These are phyloP conservation scores for Xerocomellus chrysenteron DNA, from an alignment of 768 basidiomycete species.

Conservation along the genomic window DNA sequence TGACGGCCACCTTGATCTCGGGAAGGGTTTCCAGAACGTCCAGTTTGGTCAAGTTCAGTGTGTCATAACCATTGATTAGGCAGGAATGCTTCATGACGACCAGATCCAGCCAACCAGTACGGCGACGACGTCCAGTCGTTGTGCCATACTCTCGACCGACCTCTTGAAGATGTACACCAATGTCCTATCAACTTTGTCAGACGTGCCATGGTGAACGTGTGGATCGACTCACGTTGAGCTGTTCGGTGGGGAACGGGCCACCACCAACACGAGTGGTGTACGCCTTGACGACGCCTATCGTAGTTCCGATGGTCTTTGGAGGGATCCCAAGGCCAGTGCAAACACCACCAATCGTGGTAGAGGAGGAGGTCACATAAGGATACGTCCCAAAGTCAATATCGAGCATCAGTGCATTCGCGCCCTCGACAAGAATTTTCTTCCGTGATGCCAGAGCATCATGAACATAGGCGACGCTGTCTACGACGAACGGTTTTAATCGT, in stretches of 20 bases:
- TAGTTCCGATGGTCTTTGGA: slow-evolving; percentile 79
- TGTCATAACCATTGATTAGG: slow-evolving; percentile 94
- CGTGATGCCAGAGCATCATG: slow-evolving; percentile 73
- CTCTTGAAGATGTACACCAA: slow-evolving; percentile 88
- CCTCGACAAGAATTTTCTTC: slow-evolving; percentile 90
- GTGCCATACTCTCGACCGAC: slow-evolving; percentile 90
- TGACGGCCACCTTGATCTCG: slow-evolving; percentile 86
- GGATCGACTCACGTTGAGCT: slow-evolving; percentile 66
- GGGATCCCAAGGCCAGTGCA: slow-evolving; percentile 98
- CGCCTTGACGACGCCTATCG: slow-evolving; percentile 94
- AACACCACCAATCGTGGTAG: slow-evolving; percentile 92
- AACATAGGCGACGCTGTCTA: slow-evolving; percentile 84
- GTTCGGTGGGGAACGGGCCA: slow-evolving; percentile 97
- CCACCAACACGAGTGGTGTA: slow-evolving; percentile 99
- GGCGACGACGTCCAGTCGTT: slow-evolving; percentile 88
- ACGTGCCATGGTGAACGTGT: background rate
- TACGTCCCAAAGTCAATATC: slow-evolving; percentile 98
- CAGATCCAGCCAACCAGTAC: slow-evolving; percentile 97
- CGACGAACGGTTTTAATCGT: slow-evolving; percentile 81
- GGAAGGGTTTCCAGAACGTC: slow-evolving; percentile 83
- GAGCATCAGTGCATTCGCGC: slow-evolving; percentile 98
- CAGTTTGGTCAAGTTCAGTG: slow-evolving; percentile 92
- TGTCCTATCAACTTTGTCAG: slow-evolving; percentile 45
- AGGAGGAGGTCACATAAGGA: slow-evolving; percentile 94
- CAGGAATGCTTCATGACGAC: slow-evolving; percentile 92